Percentiles rank a stretch among this genome's conserved stretches.
Conservation (phyloP, 768 basidiomycete genomes). For the Termitomyces sp. region DNA sequence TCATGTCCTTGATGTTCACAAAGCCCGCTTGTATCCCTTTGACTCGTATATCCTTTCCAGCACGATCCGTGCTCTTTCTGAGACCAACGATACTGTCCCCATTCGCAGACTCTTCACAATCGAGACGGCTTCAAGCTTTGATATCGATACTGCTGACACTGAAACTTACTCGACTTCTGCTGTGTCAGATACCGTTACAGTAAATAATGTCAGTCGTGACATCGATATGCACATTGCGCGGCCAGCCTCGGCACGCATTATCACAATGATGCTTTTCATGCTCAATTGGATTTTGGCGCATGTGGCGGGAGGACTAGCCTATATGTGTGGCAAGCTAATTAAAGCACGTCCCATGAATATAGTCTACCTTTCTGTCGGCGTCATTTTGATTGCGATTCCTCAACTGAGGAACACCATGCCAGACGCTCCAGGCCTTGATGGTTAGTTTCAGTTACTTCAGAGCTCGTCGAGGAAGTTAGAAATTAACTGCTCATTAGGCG, state of each 20-base stretch:
- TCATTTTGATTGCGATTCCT: neutral
- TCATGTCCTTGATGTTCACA: constrained; percentile 50
- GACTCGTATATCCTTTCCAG: constrained; percentile 48
- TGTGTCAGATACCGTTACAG: neutral
- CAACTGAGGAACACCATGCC: neutral
- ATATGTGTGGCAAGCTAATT: constrained; percentile 31
- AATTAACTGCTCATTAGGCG: neutral
- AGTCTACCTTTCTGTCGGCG: neutral
- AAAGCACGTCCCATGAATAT: neutral
- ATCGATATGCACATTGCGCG: neutral
- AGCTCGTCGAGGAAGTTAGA: neutral
- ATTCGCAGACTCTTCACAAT: neutral
- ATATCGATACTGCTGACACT: neutral
- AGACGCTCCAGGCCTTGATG: neutral
- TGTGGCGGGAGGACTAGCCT: constrained; percentile 39
- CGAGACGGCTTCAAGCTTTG: neutral
- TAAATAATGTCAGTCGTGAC: neutral
- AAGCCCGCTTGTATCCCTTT: constrained; percentile 52
- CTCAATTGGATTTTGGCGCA: constrained; percentile 54
- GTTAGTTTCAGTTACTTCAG: neutral
- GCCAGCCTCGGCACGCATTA: constrained; percentile 15
- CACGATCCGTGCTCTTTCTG: constrained; percentile 35
- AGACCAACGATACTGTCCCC: neutral
- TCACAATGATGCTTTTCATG: constrained; percentile 40
- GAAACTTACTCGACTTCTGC: neutral